These are phyloP conservation scores for Ceratocystis destructans DNA, from an alignment of 2,329 filamentous ascomycete genomes.

Conservation along the genomic window DNA sequence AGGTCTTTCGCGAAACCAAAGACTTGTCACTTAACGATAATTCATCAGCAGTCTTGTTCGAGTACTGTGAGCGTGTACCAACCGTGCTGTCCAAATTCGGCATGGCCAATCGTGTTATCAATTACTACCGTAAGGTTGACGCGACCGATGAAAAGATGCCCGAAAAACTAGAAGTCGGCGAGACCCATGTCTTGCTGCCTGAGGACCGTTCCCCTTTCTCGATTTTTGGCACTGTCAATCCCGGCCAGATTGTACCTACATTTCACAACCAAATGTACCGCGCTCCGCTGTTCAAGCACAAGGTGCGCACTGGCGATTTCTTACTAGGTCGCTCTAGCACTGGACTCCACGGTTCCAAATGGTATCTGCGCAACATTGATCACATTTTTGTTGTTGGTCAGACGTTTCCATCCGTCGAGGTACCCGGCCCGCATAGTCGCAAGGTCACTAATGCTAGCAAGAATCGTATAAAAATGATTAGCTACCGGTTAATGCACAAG, in stretches of 20 bases:
- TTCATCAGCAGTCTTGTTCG: conserved; percentile 71
- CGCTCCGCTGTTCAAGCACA: conserved; percentile 83
- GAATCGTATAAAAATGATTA: conserved; percentile 90
- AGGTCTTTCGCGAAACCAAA: conserved; percentile 66
- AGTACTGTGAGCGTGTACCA: conserved; percentile 91
- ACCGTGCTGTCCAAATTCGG: conserved; percentile 89
- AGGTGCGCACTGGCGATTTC: conserved; percentile 67
- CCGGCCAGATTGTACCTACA: conserved; percentile 79
- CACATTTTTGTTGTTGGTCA: conserved; percentile 86
- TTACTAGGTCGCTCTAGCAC: conserved; percentile 72
- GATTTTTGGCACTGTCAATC: conserved; percentile 83
- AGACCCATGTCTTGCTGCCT: conserved; percentile 73
- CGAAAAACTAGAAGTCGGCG: conserved; percentile 73
- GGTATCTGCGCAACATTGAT: conserved; percentile 79
- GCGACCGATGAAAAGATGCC: conserved; percentile 58
- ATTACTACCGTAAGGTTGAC: conserved; percentile 82
- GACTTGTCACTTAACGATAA: conserved; percentile 83
- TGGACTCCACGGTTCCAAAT: conserved; percentile 60
- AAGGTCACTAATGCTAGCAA: conserved; percentile 97
- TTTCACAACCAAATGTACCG: conserved; percentile 93
- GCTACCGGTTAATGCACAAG: conserved; percentile 74
- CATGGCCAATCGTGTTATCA: conserved; percentile 92
- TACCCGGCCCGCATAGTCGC: conserved; percentile 83
- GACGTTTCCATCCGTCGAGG: conserved; percentile 79
- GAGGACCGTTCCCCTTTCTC: conserved; percentile 95